These are phyloP conservation scores for Areca catechu DNA, from an alignment of 176 grass and related monocot species.

Conservation along the genomic window DNA sequence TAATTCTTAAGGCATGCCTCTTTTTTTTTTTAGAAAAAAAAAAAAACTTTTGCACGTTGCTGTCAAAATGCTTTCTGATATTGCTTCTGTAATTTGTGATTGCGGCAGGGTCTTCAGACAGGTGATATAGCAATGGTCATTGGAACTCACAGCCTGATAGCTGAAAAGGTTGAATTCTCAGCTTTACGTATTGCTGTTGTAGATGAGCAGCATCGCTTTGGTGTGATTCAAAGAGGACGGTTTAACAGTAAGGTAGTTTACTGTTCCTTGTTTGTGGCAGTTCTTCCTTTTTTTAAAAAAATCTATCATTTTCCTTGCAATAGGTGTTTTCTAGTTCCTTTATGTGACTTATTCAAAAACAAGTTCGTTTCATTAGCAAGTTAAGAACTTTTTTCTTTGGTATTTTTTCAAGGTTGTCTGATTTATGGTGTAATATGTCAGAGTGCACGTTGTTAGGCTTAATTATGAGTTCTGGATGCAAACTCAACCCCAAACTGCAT, in stretches of 20 bases:
- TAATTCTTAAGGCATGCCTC: conserved; percentile 58
- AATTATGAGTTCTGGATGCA: too few relatives aligned
- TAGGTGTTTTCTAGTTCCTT: too few relatives aligned
- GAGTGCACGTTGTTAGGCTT: neutral
- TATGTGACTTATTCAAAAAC: too few relatives aligned
- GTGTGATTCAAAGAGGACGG: conserved; percentile 78
- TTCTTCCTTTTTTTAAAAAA: neutral
- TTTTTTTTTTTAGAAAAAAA: conserved; percentile 3
- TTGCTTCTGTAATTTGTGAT: neutral
- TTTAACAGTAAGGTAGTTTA: conserved; percentile 73
- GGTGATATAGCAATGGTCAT: conserved; percentile 89
- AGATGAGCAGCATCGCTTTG: conserved; percentile 90
- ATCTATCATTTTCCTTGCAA: too few relatives aligned
- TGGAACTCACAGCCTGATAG: conserved; percentile 86
- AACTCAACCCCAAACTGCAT: too few relatives aligned
- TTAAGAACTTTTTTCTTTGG: too few relatives aligned
- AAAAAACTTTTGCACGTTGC: neutral
- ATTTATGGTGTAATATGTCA: neutral
- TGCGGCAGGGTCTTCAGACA: conserved; percentile 54
- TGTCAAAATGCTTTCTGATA: neutral
- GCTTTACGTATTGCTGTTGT: conserved; percentile 64
- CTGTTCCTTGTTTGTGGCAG: neutral
- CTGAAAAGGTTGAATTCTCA: conserved; percentile 63
- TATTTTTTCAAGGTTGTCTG: too few relatives aligned
- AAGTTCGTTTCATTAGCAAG: too few relatives aligned